Conservation (phyloP, 306 rosid genomes). For the Mimosa bimucronata region DNA sequence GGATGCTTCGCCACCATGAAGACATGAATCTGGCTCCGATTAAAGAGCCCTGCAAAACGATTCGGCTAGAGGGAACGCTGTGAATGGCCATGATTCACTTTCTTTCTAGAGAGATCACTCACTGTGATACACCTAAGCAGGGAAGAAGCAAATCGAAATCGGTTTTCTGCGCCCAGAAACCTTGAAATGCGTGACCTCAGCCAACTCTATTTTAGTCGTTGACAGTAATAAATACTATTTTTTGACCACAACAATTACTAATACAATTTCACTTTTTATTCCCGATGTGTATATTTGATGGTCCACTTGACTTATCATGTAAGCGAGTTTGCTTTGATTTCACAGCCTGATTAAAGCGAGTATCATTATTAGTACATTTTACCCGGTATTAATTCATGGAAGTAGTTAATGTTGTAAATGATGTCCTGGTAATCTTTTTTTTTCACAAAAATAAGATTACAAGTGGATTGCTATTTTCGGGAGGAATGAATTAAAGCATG, state of each 20-base stretch:
- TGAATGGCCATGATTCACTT: constrained; percentile 65
- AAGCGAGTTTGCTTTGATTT: background rate
- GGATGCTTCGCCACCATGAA: constrained; percentile 77
- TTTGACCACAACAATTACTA: no score
- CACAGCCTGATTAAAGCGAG: no score
- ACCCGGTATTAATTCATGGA: no score
- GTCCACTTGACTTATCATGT: background rate
- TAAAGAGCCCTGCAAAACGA: constrained; percentile 45
- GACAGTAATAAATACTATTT: background rate
- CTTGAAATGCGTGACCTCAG: background rate
- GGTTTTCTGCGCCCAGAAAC: background rate
- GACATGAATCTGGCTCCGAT: constrained; percentile 68
- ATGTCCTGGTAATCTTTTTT: no score
- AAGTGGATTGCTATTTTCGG: no score
- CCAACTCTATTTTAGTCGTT: background rate
- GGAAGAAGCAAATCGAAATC: background rate
- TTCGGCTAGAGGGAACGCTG: constrained; percentile 33
- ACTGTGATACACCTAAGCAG: background rate
- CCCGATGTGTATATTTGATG: no score
- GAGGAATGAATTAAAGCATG: no score
- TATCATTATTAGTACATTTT: no score
- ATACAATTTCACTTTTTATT: no score
- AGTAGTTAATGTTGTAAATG: no score
- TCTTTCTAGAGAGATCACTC: background rate
- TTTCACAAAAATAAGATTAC: no score